These are phyloP conservation scores for Citrus australasica DNA, from an alignment of 345 rosid species.

Conservation along the genomic window DNA sequence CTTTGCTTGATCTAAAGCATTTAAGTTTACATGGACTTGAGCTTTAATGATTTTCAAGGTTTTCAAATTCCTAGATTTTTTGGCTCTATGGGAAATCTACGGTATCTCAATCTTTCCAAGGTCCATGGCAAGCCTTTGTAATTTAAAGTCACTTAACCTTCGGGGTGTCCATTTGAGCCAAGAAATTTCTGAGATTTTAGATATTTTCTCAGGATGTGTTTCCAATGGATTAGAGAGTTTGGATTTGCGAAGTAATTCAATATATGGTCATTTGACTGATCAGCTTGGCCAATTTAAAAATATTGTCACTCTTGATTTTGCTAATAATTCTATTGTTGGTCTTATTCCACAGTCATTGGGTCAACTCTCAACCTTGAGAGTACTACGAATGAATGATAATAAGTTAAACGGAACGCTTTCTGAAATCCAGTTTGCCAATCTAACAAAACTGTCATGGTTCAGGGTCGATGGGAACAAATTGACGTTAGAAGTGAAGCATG, in stretches of 20 bases:
- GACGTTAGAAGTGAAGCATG: too few relatives aligned
- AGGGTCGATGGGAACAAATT: too few relatives aligned
- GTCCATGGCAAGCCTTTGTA: not conserved
- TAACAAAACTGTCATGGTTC: too few relatives aligned
- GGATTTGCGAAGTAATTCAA: not conserved
- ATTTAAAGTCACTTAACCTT: not conserved
- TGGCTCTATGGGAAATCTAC: not conserved
- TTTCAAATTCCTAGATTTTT: constrained; percentile 11
- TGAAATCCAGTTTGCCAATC: too few relatives aligned
- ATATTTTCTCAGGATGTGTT: constrained; percentile 3
- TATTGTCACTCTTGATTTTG: not conserved
- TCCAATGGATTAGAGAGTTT: not conserved
- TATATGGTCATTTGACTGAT: not conserved
- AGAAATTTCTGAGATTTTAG: not conserved
- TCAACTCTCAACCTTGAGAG: not conserved
- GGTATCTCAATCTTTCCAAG: not conserved
- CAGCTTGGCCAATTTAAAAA: not conserved
- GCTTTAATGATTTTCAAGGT: constrained; percentile 12
- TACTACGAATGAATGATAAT: too few relatives aligned
- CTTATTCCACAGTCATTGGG: not conserved
- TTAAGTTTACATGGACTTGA: constrained; percentile 16
- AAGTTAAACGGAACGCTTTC: too few relatives aligned
- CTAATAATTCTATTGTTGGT: not conserved
- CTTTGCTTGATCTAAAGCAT: too few relatives aligned
- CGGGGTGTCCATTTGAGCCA: not conserved